A percentile compares a stretch with the other conserved stretches of the same genome.
Conservation (phyloP, 2,329 filamentous ascomycete genomes). For the Sphaerulina populicola region DNA sequence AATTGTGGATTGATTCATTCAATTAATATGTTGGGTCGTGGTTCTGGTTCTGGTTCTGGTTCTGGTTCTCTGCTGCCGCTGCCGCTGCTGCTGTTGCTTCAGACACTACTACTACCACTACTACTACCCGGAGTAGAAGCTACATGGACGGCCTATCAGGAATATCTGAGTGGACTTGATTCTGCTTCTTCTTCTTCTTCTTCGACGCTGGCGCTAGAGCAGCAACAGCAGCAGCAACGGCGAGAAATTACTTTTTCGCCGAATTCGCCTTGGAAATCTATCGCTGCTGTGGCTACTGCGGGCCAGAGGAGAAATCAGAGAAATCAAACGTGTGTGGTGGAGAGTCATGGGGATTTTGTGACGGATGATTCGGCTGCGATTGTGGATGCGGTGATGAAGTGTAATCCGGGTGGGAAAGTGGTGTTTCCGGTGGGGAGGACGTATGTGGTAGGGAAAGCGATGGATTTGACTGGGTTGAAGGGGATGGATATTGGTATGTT, state of each 20-base stretch:
- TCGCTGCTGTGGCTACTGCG: no score
- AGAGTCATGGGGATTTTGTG: constrained; percentile 33
- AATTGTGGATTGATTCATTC: no score
- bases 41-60: background rate
- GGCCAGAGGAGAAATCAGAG: no score
- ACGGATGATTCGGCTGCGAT: constrained; percentile 47
- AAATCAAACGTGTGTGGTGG: constrained; percentile 35
- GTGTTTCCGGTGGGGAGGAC: constrained; percentile 48
- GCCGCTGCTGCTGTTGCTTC: constrained; percentile 10
- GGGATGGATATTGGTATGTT: constrained; percentile 52
- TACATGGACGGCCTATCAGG: constrained; percentile 27
- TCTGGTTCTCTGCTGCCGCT: background rate
- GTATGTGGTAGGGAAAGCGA: constrained; percentile 56
- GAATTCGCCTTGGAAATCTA: constrained; percentile 24
- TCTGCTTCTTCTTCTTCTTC: constrained; percentile 13
- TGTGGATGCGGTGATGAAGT: constrained; percentile 48
- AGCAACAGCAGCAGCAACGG: constrained; percentile 16
- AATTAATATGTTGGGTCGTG: background rate
- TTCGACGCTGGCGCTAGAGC: no score
- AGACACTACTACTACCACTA: constrained; percentile 8
- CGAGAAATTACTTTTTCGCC: constrained; percentile 32
- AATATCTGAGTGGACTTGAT: constrained; percentile 17
- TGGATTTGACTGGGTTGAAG: constrained; percentile 58
- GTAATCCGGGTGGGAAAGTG: constrained; percentile 56
- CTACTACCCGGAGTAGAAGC: constrained; percentile 14